phyloP scores from a whole-genome alignment of 2,329 filamentous ascomycete genomes.

The Curvularia hawaiiensis region DNA sequence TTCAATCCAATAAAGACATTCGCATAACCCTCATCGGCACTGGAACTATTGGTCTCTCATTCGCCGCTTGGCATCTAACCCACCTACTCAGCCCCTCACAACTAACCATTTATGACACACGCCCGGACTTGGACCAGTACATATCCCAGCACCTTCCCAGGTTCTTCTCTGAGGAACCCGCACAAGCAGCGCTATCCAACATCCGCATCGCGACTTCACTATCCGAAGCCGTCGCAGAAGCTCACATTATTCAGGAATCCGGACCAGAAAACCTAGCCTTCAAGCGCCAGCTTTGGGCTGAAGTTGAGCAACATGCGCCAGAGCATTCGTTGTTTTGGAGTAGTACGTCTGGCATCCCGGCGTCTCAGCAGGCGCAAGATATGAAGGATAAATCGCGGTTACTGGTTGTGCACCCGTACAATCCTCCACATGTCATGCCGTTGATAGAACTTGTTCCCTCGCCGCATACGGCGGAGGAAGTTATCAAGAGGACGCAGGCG shows the following conservation, averaged over 20 bases:
- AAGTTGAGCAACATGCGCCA: slow-evolving; percentile 55
- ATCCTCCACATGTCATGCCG: slow-evolving; percentile 67
- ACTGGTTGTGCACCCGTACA: slow-evolving; percentile 64
- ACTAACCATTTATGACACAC: slow-evolving; percentile 58
- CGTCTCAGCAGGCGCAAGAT: slow-evolving; percentile 53
- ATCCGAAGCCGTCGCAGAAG: slow-evolving; percentile 51
- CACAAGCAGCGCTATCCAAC: slow-evolving; percentile 28
- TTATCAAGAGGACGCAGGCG: slow-evolving; percentile 49
- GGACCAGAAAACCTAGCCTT: slow-evolving; percentile 60
- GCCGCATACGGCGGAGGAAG: slow-evolving; percentile 47
- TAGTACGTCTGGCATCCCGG: slow-evolving; percentile 63
- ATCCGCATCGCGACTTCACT: slow-evolving; percentile 46
- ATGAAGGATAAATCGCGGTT: slow-evolving; percentile 55
- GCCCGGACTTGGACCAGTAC: slow-evolving; percentile 54
- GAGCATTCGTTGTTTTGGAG: slow-evolving; percentile 59
- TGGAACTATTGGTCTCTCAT: slow-evolving; percentile 61
- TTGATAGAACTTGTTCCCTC: slow-evolving; percentile 63
- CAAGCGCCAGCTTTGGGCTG: slow-evolving; percentile 58
- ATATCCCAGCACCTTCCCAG: slow-evolving; percentile 50
- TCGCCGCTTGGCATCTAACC: slow-evolving; percentile 59
- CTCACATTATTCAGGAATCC: slow-evolving; percentile 64
- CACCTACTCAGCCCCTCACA: slow-evolving; percentile 47
- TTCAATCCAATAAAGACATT: slow-evolving; percentile 16
- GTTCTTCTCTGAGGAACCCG: slow-evolving; percentile 43
- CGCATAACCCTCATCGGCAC: slow-evolving; percentile 52